phyloP scores from a whole-genome alignment of 2,329 filamentous ascomycete species.

The Alternaria infectoria region DNA sequence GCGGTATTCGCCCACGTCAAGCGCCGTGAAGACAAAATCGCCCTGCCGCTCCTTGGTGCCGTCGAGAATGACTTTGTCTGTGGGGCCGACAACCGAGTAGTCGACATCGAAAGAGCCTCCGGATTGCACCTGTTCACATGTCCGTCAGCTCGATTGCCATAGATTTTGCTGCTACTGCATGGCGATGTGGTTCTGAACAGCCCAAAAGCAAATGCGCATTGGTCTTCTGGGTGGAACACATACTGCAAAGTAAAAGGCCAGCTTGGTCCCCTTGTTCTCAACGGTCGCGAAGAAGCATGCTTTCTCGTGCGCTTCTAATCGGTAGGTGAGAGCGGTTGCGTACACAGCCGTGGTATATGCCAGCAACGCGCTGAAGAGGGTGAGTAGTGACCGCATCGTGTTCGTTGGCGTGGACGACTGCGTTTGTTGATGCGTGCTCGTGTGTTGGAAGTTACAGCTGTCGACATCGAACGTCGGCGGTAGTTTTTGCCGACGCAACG shows the following conservation, averaged over 20 bases:
- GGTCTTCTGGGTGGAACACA: constrained; percentile 34
- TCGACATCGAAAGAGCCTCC: constrained; percentile 98
- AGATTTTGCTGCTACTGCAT: too few relatives aligned
- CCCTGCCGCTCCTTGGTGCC: constrained; percentile 93
- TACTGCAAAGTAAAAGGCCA: constrained; percentile 99
- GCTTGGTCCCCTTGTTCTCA: constrained; percentile 79
- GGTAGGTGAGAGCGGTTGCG: constrained; percentile 93
- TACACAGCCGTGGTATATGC: constrained; percentile 73
- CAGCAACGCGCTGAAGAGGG: constrained; percentile 65
- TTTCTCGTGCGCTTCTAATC: constrained; percentile 86
- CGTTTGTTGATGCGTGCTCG: constrained; percentile 13
- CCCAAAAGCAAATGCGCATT: background rate
- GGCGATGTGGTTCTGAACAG: background rate
- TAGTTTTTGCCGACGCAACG: constrained; percentile 27
- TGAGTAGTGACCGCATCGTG: constrained; percentile 45
- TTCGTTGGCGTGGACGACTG: constrained; percentile 15
- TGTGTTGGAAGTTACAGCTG: constrained; percentile 34
- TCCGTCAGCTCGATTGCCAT: background rate
- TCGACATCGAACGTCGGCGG: constrained; percentile 36
- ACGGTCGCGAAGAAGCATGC: constrained; percentile 92
- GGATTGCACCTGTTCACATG: constrained; percentile 79
- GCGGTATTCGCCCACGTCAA: constrained; percentile 83
- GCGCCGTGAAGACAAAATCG: constrained; percentile 96
- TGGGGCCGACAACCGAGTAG: constrained; percentile 84
- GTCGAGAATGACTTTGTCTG: constrained; percentile 79